Percentiles rank a stretch among this genome's conserved stretches.
Evolutionary conservation across 2,329 filamentous ascomycete genomes (phyloP).

Genomic region (Elsinoe perseae): DNA sequence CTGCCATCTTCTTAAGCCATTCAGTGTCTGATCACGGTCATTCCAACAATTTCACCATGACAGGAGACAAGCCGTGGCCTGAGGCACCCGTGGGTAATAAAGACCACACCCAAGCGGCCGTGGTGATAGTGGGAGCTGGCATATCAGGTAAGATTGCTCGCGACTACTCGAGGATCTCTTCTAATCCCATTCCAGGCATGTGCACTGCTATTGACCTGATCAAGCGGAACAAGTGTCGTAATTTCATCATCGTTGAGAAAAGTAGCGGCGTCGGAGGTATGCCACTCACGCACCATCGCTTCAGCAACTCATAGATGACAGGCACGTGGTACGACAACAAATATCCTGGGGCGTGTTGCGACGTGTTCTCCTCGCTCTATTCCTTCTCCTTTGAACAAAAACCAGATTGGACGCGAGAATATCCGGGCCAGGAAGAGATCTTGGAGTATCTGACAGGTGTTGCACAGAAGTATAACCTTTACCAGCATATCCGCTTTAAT

Average conservation of each 20-base stretch:
- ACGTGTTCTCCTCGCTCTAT: conserved; percentile 49
- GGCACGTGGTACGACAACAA: conserved; percentile 41
- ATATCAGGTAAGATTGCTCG: conserved; percentile 38
- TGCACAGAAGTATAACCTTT: conserved; percentile 48
- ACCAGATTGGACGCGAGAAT: conserved; percentile 50
- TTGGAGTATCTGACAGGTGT: conserved; percentile 48
- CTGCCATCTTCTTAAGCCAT: not conserved
- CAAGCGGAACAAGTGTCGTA: conserved; percentile 43
- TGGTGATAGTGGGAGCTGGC: conserved; percentile 52
- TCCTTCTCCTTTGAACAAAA: conserved; percentile 56
- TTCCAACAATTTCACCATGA: conserved; percentile 26
- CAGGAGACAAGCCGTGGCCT: conserved; percentile 38
- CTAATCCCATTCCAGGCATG: conserved; percentile 32
- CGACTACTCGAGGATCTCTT: not conserved
- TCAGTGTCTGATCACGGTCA: not conserved
- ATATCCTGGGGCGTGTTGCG: conserved; percentile 34
- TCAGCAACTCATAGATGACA: conserved; percentile 38
- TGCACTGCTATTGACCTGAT: conserved; percentile 53
- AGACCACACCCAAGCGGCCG: conserved; percentile 45
- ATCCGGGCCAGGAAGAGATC: conserved; percentile 55
- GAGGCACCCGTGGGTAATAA: conserved; percentile 42
- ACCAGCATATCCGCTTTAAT: conserved; percentile 52
- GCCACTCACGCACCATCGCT: conserved; percentile 64
- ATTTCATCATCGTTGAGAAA: conserved; percentile 53
- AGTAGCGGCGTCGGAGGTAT: conserved; percentile 46